phyloP scores from a whole-genome alignment of 2,329 filamentous ascomycete genomes.

The Neonectria sp. region DNA sequence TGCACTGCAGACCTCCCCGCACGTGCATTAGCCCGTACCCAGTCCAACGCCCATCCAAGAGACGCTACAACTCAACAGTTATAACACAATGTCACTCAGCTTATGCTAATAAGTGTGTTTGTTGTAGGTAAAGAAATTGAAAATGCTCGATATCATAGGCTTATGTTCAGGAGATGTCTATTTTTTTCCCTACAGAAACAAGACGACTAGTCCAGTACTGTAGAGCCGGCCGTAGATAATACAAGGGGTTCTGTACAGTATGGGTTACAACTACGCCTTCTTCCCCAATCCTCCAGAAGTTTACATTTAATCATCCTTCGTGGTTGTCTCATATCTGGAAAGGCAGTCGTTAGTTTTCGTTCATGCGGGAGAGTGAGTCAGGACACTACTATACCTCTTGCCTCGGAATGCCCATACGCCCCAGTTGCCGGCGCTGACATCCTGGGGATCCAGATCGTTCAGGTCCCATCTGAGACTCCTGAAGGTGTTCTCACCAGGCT shows the following conservation, averaged over 20 bases:
- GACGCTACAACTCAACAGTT: conserved; percentile 10
- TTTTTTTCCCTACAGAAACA: conserved; percentile 25
- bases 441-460: conserved; percentile 94
- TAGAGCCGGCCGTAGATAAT: conserved; percentile 23
- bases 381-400: conserved; percentile 79
- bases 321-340: conserved; percentile 74
- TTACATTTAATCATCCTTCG: conserved; percentile 58
- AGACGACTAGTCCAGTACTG: conserved; percentile 4
- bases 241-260: conserved; percentile 38
- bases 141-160: neutral
- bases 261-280: conserved; percentile 23
- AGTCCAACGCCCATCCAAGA: neutral
- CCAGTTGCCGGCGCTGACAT: conserved; percentile 97
- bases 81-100: neutral
- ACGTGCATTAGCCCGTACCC: conserved; percentile 29
- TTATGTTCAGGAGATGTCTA: conserved; percentile 21
- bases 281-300: conserved; percentile 4
- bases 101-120: neutral
- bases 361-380: conserved; percentile 43
- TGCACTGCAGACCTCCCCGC: conserved; percentile 44
- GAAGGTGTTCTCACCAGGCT: conserved; percentile 95
- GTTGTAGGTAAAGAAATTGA: neutral
- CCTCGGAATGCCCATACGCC: conserved; percentile 97
- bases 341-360: conserved; percentile 13
- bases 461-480: conserved; percentile 96